Base-by-base conservation (phyloP, 2,329 filamentous ascomycete species). In the Fusarium liriodendri region DNA sequence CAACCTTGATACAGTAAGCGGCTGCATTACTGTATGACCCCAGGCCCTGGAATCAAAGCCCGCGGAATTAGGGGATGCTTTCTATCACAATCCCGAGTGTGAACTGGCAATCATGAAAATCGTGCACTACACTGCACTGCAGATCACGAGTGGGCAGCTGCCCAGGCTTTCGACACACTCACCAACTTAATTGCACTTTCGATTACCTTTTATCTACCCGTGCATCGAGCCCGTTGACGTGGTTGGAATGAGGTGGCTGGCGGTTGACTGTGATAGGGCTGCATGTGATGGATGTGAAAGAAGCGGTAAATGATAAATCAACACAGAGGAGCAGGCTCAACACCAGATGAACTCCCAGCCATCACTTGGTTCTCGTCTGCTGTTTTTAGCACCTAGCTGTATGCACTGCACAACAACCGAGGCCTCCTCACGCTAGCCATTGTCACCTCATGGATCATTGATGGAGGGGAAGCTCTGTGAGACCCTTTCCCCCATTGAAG, bases 261-360 rank as follows among this genome's bases (percentile, higher is more conserved):
- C 29, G 16, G 22, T 27, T 55, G 33, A 20, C 5, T 32, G 55
- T n/a, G 40, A 62, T 55, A 67, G 38, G 68, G 55, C 67, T 65
- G 63, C 71, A 74, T 74, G 54, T 50, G 52, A 33, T 65, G 63
- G 71, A 74, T 74, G 54, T 50, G 52, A 33, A n/a, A 71, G 71
- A 35, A 50, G 45, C 64, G 61, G 50, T 64, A 64, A 38, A 33
- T 22, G 40, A 54, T 22, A 13, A 63, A 55, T 42, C 35, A 64
- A 64, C 32, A 20, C 50, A 57, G 32, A 33, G 16, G 27, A 33
- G 22, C 5, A 27, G 25, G 45, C 45, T 33, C n/a, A 35, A 52
- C 33, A 57, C 35, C 64, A 64, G 38, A 40, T 57, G 37, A 60
- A 66, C 42, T 38, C 38, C 38, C 58, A 60, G 47, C 57, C 57